phyloP scores from a whole-genome alignment of 306 rosid species.

The Inga leiocalycina region DNA sequence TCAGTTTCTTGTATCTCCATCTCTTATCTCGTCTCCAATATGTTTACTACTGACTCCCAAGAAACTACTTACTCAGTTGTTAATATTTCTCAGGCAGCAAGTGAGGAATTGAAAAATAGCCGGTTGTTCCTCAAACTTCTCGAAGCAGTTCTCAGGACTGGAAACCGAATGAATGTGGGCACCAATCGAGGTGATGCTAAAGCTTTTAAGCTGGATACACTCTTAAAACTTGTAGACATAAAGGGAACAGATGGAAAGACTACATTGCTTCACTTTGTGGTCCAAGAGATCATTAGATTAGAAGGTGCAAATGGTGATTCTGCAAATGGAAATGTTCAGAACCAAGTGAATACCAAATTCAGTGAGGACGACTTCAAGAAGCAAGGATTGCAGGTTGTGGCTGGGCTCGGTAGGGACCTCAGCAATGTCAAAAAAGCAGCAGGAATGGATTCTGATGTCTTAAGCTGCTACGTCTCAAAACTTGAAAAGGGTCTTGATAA shows the following conservation, averaged over 20 bases:
- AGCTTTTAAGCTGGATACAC: conserved; percentile 92
- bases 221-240: conserved; percentile 87
- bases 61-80: conserved; percentile 30
- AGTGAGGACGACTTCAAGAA: conserved; percentile 78
- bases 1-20: conserved; percentile 26
- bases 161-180: conserved; percentile 98
- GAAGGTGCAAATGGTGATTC: conserved; percentile 74
- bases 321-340: conserved; percentile 50
- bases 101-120: conserved; percentile 87
- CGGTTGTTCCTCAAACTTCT: conserved; percentile 90
- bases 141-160: conserved; percentile 98
- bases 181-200: conserved; percentile 96
- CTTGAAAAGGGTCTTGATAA: conserved; percentile 93
- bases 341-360: conserved; percentile 44
- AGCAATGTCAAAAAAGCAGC: conserved; percentile 84
- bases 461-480: conserved; percentile 84
- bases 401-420: conserved; percentile 91
- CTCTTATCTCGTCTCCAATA: conserved; percentile 7
- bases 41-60: conserved; percentile 14
- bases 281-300: conserved; percentile 93
- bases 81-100: conserved; percentile 70
- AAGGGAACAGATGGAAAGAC: conserved; percentile 99
- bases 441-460: conserved; percentile 96
- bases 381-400: conserved; percentile 88
- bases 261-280: conserved; percentile 95